Evolutionary conservation across 2,329 filamentous ascomycete species (phyloP).

Genomic region (Graphilbum ipis-grandicollis): DNA sequence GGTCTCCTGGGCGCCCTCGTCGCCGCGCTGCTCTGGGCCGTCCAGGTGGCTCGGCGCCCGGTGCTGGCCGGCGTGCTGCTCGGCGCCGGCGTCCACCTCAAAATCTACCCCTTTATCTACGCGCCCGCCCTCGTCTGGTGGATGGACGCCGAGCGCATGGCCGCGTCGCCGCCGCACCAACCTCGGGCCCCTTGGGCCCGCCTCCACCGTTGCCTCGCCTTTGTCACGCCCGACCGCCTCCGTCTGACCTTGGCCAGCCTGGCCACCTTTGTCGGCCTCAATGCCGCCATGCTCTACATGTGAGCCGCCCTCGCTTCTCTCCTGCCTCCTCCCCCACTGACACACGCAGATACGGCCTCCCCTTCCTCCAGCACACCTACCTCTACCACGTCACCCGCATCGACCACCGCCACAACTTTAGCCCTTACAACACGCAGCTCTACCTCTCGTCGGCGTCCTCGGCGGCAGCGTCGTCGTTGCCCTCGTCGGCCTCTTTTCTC

Average conservation of each 20-base stretch:
- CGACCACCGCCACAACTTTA: conserved; percentile 97
- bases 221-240: conserved; percentile 37
- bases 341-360: conserved; percentile 49
- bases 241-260: conserved; percentile 48
- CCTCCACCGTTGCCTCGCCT: conserved; percentile 20
- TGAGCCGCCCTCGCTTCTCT: conserved; percentile 22
- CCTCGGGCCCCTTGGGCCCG: conserved; percentile 3
- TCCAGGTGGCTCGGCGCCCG: conserved; percentile 39
- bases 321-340: background rate
- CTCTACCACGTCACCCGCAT: conserved; percentile 84
- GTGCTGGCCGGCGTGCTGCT: conserved; percentile 55
- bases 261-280: conserved; percentile 55
- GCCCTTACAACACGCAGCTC: conserved; percentile 80
- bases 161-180: conserved; percentile 1
- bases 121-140: conserved; percentile 66
- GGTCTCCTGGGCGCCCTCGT: conserved; percentile 76
- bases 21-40: conserved; percentile 68
- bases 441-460: conserved; percentile 86
- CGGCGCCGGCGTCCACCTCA: conserved; percentile 82
- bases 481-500: background rate
- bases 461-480: conserved; percentile 25
- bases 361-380: conserved; percentile 81
- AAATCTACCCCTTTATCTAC: conserved; percentile 98
- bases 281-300: conserved; percentile 60
- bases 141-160: conserved; percentile 43